These are phyloP conservation scores for Starmerella sp. DNA, from an alignment of 805 yeast genomes.

Conservation along the genomic window DNA sequence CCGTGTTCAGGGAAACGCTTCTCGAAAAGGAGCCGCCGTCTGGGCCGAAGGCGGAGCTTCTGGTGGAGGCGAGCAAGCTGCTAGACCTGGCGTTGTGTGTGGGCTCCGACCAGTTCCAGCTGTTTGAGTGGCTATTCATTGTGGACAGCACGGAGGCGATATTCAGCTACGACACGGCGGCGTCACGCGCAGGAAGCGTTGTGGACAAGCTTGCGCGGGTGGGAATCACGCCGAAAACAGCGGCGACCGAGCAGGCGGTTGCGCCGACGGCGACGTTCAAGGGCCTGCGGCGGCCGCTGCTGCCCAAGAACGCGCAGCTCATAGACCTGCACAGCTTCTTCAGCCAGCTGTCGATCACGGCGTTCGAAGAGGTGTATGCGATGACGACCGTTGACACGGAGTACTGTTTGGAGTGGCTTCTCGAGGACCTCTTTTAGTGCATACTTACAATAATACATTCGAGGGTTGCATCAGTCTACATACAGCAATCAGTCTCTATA, in stretches of 20 bases:
- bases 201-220: conserved; percentile 29
- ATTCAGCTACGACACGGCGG: conserved; percentile 22
- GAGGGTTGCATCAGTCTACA: too few species aligned
- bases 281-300: conserved; percentile 21
- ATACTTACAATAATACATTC: neutral
- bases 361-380: conserved; percentile 56
- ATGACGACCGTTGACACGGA: conserved; percentile 35
- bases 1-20: conserved; percentile 36
- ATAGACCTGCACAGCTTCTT: conserved; percentile 50
- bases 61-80: conserved; percentile 50
- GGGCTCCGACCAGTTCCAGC: conserved; percentile 64
- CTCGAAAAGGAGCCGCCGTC: conserved; percentile 20
- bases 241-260: conserved; percentile 7
- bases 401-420: conserved; percentile 45
- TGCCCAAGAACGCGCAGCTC: conserved; percentile 16
- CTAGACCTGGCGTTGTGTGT: conserved; percentile 62
- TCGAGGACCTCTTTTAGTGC: conserved; percentile 40
- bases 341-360: conserved; percentile 49
- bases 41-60: conserved; percentile 8
- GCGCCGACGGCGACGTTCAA: conserved; percentile 5
- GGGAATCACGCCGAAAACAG: conserved; percentile 5
- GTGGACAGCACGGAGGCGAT: conserved; percentile 54
- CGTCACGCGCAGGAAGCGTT: conserved; percentile 9
- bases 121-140: conserved; percentile 77
- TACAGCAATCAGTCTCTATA: too few species aligned